Evolutionary conservation across 768 basidiomycete species (phyloP), one percentile per base, ranked within the genome.

Genomic region (Suillus plorans): DNA sequence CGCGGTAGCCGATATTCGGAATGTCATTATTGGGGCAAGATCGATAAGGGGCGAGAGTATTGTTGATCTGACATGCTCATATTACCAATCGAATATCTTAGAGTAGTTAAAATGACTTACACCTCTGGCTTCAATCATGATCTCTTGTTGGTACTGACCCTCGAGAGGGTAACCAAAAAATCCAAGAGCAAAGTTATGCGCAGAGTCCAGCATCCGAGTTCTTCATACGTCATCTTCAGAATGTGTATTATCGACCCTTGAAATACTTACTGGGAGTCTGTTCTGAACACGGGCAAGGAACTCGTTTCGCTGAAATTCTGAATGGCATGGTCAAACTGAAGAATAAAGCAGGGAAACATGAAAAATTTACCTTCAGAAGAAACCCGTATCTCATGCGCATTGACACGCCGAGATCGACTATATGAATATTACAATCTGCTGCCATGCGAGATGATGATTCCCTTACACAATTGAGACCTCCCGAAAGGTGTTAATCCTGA

Each of bases 401-500:
- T 3, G 80, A 78, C n/a, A 81, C 76, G 14, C 80, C 80, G 31
- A 81, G 76, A 61, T 81, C 80, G 50, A 72, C 80, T 80, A 37
- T 13, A 44, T 7, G 16, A 28, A 36, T 36, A 52, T 63, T 22
- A 53, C 7, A 58, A 55, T 59, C n/a, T 41, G 52, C 20, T 41
- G 52, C 20, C 61, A 5, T 42, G 37, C 12, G 8, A 25, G 10
- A n/a, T 18, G 12, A 61, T 39, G 41, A 13, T 53, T 12, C 9
- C 77, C 86, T 64, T 64, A 89, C 88, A 94, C 10, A 94, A 80
- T 70, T 95, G 93, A 68, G 90, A 86, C 53, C 94, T 80, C 50
- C 92, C 92, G 67, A 94, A 94, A 0, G 92, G 91, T 22, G 92
- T 93, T 61, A 95, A 77, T 34, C 90, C 87, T 89, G 64, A 41